Evolutionary conservation across 106 monocot species (phyloP), one percentile per base, ranked within the genome.

Genomic region (Apostasia shenzhenica): DNA sequence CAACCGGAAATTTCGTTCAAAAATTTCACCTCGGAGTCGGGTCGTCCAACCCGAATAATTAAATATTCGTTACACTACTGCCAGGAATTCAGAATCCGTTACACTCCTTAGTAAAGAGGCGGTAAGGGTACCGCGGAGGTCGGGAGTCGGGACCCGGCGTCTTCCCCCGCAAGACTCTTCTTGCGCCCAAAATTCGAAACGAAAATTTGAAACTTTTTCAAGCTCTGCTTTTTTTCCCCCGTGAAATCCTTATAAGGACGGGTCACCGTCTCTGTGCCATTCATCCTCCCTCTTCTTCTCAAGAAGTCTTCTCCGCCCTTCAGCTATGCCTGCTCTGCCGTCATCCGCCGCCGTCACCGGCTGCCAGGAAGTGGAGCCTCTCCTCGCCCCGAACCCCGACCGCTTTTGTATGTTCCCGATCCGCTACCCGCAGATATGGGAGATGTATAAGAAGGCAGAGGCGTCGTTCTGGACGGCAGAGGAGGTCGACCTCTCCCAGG

Each of bases 331-430:
- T 4, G 37, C 40, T 40, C n/a, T 59, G 37, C 40, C 53, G 6
- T 41, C 14, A 3, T 10, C 43, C 50, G 3, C 59, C 41, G 59
- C 41, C 65, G 45, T 41, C 51, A 6, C 50, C 41, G 54, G 50
- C 57, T 14, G 51, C 72, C 61, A 45, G 11, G 64, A 52, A 9
- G 86, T 80, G 9, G 94, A 90, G 72, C 94, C 94, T 0, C 83
- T 94, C 41, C 83, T 94, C 9, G 75, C 77, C 14, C 69, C 78
- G 3, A 83, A 75, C 54, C 80, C 87, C 9, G 94, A 94, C 41
- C 84, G 94, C n/a, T 94, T 94, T 81, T 94, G 85, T 64, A 94
- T 94, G 94, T 94, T 94, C 59, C 93, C 93, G 8, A 82, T 94
- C 78, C 69, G 68, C 61, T 94, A 79, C 72, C 93, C 89, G 5